Evolutionary conservation across 768 basidiomycete genomes (phyloP), one percentile per base, ranked within the genome.

Genomic region (Termitomyces titanicus): DNA sequence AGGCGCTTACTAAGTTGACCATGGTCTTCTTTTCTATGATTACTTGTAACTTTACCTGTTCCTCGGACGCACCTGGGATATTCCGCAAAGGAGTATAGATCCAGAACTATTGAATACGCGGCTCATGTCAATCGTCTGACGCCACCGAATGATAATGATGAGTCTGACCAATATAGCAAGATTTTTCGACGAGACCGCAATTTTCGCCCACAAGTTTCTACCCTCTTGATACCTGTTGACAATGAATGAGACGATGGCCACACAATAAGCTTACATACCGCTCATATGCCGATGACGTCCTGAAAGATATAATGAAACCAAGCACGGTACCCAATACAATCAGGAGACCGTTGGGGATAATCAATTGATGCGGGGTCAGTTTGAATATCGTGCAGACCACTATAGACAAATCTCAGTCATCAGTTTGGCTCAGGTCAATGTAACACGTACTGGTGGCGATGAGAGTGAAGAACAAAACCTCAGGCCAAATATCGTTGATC

Each of bases 321-420:
- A 88, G 79, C 25, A 88, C 84, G 13, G 84, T 85, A 79, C 87
- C 87, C 51, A 90, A 74, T 7, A 89, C 87, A 3, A 85, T 85
- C 54, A 90, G 72, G 58, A 86, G 75, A 40, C 72, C 71, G 53
- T 74, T 83, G 11, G 79, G 76, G 51, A 88, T 72, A 0, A 70
- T 71, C n/a, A 88, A 73, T 46, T 78, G 68, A 44, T 72, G 72
- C 5, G 54, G 53, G 0, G 83, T 84, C 63, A 79, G 62, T 54
- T 77, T 63, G 0, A 82, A 80, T 10, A 87, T 80, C 27, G 79
- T 61, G 3, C 74, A 67, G 13, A 88, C 85, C 81, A 86, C 85
- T 87, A 40, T 33, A 9, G 8, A 39, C 3, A 24, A 25, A 15
- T 4, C 29, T 63, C 46, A 60, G 48, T 18, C 35, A 12, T 29